Conservation (phyloP, 148 eudicot species). For the Cornus kousa region DNA sequence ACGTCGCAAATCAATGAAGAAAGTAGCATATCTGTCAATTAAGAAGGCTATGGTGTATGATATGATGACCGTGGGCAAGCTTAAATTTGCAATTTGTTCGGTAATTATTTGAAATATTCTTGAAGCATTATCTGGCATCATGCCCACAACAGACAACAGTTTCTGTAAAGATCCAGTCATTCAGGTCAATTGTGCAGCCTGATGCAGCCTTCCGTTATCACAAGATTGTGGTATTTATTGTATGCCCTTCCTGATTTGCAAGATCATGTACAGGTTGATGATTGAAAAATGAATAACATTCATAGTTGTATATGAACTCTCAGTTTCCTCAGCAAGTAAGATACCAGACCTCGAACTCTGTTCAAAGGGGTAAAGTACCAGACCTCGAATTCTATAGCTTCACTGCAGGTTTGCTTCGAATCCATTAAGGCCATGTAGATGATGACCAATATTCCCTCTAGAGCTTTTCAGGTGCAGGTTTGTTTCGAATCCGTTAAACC, state of each 20-base stretch:
- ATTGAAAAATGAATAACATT: not conserved
- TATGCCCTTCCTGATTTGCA: not conserved
- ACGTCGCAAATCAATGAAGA: slow-evolving; percentile 33
- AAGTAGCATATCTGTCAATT: slow-evolving; percentile 27
- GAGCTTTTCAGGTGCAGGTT: too few relatives aligned
- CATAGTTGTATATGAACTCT: not conserved
- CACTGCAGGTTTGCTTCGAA: too few relatives aligned
- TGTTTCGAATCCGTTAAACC: too few relatives aligned
- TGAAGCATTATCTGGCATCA: too few relatives aligned
- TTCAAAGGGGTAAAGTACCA: too few relatives aligned
- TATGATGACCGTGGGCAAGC: not conserved
- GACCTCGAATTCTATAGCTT: too few relatives aligned
- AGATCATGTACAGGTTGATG: slow-evolving; percentile 4
- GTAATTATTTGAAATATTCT: not conserved
- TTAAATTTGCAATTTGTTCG: not conserved
- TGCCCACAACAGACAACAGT: too few relatives aligned
- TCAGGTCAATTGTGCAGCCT: not conserved
- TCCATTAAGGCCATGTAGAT: too few relatives aligned
- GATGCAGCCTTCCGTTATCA: not conserved
- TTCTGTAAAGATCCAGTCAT: not conserved
- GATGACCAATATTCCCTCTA: too few relatives aligned
- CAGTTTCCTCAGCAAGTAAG: too few relatives aligned
- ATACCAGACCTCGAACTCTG: too few relatives aligned
- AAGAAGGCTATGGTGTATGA: not conserved
- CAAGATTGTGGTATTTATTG: too few relatives aligned